Evolutionary conservation across 2,329 filamentous ascomycete species (phyloP).

Genomic region (Tolypocladium nubicola): DNA sequence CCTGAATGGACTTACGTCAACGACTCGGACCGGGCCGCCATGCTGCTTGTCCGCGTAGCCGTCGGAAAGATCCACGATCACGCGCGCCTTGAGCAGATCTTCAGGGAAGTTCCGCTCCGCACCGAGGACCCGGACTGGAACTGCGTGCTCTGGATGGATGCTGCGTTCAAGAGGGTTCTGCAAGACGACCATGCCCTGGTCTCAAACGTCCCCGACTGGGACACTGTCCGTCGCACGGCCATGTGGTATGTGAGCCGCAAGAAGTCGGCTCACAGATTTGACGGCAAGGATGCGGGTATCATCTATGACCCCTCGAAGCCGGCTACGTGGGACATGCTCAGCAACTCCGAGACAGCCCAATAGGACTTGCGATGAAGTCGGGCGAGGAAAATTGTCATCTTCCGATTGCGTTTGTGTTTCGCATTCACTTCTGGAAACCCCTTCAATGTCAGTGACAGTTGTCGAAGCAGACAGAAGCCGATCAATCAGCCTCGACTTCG

Average conservation of each 20-base stretch:
- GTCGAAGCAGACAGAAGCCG: not conserved
- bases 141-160: constrained; percentile 30
- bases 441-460: not conserved
- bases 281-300: constrained; percentile 13
- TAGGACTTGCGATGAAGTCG: not conserved
- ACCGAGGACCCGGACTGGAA: constrained; percentile 25
- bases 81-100: constrained; percentile 14
- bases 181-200: constrained; percentile 18
- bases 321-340: constrained; percentile 26
- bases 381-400: not conserved
- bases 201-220: constrained; percentile 23
- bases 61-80: constrained; percentile 20
- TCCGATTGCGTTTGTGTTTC: not conserved
- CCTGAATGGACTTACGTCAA: constrained; percentile 16
- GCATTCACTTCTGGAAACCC: not conserved
- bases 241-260: constrained; percentile 29
- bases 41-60: constrained; percentile 13
- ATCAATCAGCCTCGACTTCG: not conserved
- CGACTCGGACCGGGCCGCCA: constrained; percentile 2
- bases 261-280: constrained; percentile 27
- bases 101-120: constrained; percentile 19
- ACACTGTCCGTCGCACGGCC: constrained; percentile 19
- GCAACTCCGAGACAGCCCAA: constrained; percentile 9
- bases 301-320: constrained; percentile 18
- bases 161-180: constrained; percentile 21